Conservation (phyloP, 1,284 basidiomycete genomes). For the Rhodotorula sp. region DNA sequence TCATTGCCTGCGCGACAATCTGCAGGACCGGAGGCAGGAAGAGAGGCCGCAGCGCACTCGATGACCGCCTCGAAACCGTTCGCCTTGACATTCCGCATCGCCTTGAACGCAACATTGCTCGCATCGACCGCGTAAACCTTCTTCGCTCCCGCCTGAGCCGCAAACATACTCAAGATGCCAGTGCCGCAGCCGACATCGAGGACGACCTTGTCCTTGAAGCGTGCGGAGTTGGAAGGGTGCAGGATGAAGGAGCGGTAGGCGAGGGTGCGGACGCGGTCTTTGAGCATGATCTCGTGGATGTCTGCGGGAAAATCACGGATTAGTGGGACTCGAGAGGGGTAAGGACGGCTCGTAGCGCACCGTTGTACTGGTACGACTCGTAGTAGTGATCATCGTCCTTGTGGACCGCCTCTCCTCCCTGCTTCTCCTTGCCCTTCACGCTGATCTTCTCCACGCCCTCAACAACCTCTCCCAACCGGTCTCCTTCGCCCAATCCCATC, state of each 20-base stretch:
- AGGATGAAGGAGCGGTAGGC: constrained; percentile 90
- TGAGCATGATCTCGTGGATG: constrained; percentile 61
- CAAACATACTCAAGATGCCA: constrained; percentile 82
- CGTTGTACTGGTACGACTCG: constrained; percentile 82
- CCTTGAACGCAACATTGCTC: constrained; percentile 78
- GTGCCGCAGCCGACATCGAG: constrained; percentile 95
- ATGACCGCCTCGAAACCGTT: constrained; percentile 76
- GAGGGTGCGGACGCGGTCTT: constrained; percentile 86
- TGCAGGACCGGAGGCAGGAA: not conserved
- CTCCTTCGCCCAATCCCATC: constrained; percentile 27
- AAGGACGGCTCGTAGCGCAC: constrained; percentile 51
- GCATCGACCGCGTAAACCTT: constrained; percentile 93
- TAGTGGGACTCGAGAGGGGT: not conserved
- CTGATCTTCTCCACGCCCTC: constrained; percentile 19
- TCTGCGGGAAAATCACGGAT: constrained; percentile 41
- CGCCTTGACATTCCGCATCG: constrained; percentile 71
- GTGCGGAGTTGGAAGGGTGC: constrained; percentile 63
- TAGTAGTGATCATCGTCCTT: constrained; percentile 95
- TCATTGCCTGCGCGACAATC: too few relatives aligned
- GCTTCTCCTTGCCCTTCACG: constrained; percentile 43
- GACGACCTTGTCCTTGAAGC: constrained; percentile 82
- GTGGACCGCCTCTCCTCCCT: constrained; percentile 34
- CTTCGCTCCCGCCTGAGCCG: constrained; percentile 85
- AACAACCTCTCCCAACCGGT: not conserved
- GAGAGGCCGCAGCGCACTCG: constrained; percentile 53